Conservation (phyloP, 345 rosid genomes). For the Lenwebbia sp. region DNA sequence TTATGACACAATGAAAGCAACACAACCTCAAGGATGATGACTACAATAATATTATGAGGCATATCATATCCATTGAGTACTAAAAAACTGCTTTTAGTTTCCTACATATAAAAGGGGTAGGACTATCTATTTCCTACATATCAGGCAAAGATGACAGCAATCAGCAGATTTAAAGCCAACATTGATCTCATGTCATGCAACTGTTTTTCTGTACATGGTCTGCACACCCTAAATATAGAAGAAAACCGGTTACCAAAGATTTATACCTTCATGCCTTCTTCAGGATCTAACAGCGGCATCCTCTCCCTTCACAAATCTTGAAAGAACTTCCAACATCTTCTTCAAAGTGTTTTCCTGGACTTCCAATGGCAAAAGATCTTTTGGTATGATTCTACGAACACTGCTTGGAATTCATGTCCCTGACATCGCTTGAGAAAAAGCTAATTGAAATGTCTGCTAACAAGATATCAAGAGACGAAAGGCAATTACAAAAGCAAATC, state of each 20-base stretch:
- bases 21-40: neutral
- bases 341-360: slow-evolving; percentile 90
- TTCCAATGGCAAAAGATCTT: slow-evolving; percentile 76
- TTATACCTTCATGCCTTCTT: slow-evolving; percentile 77
- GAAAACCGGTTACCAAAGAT: neutral
- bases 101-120: neutral
- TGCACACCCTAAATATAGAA: neutral
- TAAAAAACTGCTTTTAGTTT: neutral
- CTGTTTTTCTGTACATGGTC: neutral
- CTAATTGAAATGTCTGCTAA: neutral
- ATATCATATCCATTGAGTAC: neutral
- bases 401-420: slow-evolving; percentile 22
- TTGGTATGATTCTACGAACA: slow-evolving; percentile 62
- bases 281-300: slow-evolving; percentile 64
- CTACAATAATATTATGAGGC: neutral
- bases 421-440: neutral
- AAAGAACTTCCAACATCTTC: slow-evolving; percentile 36
- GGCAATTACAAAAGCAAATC: neutral
- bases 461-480: neutral
- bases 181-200: neutral
- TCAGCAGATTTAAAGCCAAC: neutral
- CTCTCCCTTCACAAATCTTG: slow-evolving; percentile 57
- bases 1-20: neutral
- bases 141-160: neutral
- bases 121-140: neutral